Percentiles rank a stretch among this genome's conserved stretches.
Conservation (phyloP, 192 early-diverging fungal genomes). For the Linnemannia elongata region DNA sequence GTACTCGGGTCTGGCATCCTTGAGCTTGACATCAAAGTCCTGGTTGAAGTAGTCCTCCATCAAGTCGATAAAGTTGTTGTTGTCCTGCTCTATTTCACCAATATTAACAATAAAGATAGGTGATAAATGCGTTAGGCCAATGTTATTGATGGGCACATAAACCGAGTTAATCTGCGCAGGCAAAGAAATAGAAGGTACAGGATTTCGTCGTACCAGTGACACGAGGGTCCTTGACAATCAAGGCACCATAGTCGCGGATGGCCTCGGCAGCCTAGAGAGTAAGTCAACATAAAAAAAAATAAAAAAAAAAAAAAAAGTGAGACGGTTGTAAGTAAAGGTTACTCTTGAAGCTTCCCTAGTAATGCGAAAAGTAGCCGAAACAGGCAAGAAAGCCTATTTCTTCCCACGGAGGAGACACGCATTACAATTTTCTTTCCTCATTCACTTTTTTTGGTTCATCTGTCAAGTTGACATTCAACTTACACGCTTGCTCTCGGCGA, state of each 20-base stretch:
- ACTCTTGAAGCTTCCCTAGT: not conserved
- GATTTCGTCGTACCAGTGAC: slow-evolving; percentile 66
- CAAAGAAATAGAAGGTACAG: slow-evolving; percentile 33
- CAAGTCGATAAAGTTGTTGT: slow-evolving; percentile 65
- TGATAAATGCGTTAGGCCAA: not conserved
- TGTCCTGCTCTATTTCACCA: slow-evolving; percentile 49
- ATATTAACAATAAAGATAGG: not conserved
- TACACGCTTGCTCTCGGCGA: slow-evolving; percentile 70
- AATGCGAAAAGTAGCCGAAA: not conserved
- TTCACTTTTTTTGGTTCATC: not conserved
- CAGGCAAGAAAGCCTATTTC: not conserved
- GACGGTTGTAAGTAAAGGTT: not conserved
- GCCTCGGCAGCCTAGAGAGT: slow-evolving; percentile 67
- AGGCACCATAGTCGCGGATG: slow-evolving; percentile 72
- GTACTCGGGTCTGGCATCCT: slow-evolving; percentile 73
- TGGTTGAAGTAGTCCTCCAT: slow-evolving; percentile 82
- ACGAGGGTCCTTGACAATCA: slow-evolving; percentile 77
- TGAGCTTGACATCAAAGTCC: slow-evolving; percentile 68
- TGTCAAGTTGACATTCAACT: not conserved
- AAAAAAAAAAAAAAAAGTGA: not conserved
- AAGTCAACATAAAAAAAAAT: not conserved
- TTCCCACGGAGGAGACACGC: not conserved
- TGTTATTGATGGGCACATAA: too few species aligned
- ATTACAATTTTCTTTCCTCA: not conserved
- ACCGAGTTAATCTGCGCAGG: not conserved